phyloP scores from a whole-genome alignment of 495 filamentous ascomycete genomes.

The Penicillium herquei region DNA sequence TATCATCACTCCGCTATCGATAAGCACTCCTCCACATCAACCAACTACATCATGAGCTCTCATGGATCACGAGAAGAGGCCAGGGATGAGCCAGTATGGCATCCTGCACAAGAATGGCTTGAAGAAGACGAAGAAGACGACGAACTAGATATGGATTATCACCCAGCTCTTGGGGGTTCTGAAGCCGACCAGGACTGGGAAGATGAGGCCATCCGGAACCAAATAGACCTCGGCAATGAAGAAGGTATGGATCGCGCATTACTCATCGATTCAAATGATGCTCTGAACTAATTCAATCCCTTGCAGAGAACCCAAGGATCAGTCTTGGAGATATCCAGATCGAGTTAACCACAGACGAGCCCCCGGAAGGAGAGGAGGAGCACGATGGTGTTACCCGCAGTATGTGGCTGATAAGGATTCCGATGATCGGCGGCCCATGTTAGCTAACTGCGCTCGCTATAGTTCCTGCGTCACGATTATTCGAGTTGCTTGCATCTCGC shows the following conservation, averaged over 20 bases:
- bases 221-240: conserved; percentile 37
- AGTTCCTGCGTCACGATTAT: conserved; percentile 34
- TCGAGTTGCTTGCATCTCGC: conserved; percentile 36
- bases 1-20: conserved; percentile 19
- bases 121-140: conserved; percentile 45
- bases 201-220: conserved; percentile 21
- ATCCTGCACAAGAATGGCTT: conserved; percentile 43
- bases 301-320: conserved; percentile 26
- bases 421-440: background rate
- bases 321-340: conserved; percentile 47
- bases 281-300: conserved; percentile 6
- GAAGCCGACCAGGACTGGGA: conserved; percentile 20
- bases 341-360: conserved; percentile 43
- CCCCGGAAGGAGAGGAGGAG: conserved; percentile 39
- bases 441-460: conserved; percentile 5
- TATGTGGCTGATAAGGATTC: conserved; percentile 2
- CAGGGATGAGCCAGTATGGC: conserved; percentile 24
- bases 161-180: conserved; percentile 16
- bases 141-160: conserved; percentile 20
- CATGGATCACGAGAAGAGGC: conserved; percentile 9
- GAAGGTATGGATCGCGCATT: conserved; percentile 34
- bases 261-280: conserved; percentile 14
- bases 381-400: conserved; percentile 28
- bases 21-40: conserved; percentile 27
- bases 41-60: conserved; percentile 19